phyloP scores from a whole-genome alignment of 495 filamentous ascomycete species.

The Aspergillus biplanus region DNA sequence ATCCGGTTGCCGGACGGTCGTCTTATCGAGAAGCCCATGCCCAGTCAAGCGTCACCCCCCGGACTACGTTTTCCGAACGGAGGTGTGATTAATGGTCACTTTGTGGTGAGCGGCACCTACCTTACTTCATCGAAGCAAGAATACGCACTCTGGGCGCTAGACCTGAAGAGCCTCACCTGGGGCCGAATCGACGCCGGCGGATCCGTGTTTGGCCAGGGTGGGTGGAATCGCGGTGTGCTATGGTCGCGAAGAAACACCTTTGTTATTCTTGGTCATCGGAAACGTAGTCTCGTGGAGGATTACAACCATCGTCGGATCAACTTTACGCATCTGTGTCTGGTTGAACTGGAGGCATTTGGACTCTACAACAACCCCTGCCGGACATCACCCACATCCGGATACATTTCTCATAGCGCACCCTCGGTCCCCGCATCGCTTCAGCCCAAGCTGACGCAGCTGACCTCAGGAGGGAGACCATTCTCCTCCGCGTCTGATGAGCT shows the following conservation, averaged over 20 bases:
- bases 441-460: slow-evolving; percentile 61
- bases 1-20: slow-evolving; percentile 83
- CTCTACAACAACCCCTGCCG: slow-evolving; percentile 92
- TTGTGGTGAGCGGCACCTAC: slow-evolving; percentile 96
- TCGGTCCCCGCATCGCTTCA: slow-evolving; percentile 59
- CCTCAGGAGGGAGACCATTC: slow-evolving; percentile 68
- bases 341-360: slow-evolving; percentile 95
- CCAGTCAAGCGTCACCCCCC: slow-evolving; percentile 81
- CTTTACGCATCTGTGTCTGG: slow-evolving; percentile 93
- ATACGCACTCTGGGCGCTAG: slow-evolving; percentile 95
- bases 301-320: slow-evolving; percentile 98
- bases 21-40: slow-evolving; percentile 86
- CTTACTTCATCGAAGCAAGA: slow-evolving; percentile 97
- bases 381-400: slow-evolving; percentile 74
- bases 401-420: slow-evolving; percentile 78
- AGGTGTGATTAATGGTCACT: slow-evolving; percentile 89
- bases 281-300: slow-evolving; percentile 92
- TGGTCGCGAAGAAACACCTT: slow-evolving; percentile 94
- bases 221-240: slow-evolving; percentile 93
- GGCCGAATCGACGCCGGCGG: slow-evolving; percentile 95
- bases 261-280: slow-evolving; percentile 91
- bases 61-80: slow-evolving; percentile 95
- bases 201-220: slow-evolving; percentile 89
- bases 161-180: slow-evolving; percentile 86
- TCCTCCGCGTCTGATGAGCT: slow-evolving; percentile 79